A percentile compares a stretch with the other conserved stretches of the same genome.
Evolutionary conservation across 2,329 filamentous ascomycete genomes (phyloP).

Genomic region (Pseudogymnoascus sp.): DNA sequence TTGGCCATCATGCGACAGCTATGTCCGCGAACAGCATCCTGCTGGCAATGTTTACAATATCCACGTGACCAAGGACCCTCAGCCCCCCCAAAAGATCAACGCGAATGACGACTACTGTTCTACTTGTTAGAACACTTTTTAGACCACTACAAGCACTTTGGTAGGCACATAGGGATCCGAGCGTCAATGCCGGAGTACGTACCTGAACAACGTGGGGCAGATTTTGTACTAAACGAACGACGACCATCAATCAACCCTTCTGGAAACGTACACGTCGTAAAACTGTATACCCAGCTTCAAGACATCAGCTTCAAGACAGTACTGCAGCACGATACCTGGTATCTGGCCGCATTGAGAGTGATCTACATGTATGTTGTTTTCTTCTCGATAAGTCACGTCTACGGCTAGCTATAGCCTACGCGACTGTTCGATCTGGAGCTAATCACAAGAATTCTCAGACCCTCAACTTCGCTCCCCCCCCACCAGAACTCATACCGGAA

Average conservation of each 20-base stretch:
- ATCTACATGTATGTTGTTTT: conserved; percentile 4
- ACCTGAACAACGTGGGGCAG: conserved; percentile 7
- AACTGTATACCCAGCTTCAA: not conserved
- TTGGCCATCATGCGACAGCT: not conserved
- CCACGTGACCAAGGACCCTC: not conserved
- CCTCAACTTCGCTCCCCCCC: not conserved
- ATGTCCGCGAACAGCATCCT: not conserved
- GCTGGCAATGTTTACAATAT: not conserved
- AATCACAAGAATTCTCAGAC: conserved; percentile 2
- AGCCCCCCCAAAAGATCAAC: not conserved
- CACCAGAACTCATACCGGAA: not conserved
- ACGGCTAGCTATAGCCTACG: not conserved
- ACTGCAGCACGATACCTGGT: not conserved
- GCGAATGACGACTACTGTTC: not conserved
- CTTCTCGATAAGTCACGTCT: not conserved
- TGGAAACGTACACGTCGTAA: conserved; percentile 6
- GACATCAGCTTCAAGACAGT: not conserved
- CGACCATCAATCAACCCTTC: conserved; percentile 6
- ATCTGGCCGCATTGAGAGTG: conserved; percentile 3
- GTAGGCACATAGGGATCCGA: not conserved
- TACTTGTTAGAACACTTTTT: not conserved
- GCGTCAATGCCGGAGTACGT: not conserved
- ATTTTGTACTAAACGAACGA: conserved; percentile 5
- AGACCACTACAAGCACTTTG: not conserved
- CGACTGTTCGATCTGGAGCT: conserved; percentile 5